These are phyloP conservation scores for Chrysoporthe cubensis DNA, from an alignment of 2,329 filamentous ascomycete genomes.

Conservation along the genomic window DNA sequence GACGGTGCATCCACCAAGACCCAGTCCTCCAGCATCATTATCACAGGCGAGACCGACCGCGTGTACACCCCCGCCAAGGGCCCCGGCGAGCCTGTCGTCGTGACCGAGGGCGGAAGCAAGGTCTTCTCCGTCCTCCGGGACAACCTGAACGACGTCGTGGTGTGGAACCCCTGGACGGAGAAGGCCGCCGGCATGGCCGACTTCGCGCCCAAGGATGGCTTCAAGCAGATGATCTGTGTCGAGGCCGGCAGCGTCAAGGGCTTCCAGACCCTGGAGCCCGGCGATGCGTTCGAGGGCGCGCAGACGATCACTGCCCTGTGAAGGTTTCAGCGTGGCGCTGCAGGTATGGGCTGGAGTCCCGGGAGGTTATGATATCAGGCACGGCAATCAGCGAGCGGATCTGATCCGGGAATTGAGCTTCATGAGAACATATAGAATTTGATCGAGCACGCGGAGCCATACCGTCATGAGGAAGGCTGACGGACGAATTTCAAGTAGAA, in stretches of 20 bases:
- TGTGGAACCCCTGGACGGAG: slow-evolving; percentile 96
- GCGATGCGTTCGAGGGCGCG: slow-evolving; percentile 67
- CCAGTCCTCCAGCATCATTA: slow-evolving; percentile 65
- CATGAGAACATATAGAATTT: neutral
- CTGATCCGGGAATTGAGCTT: neutral
- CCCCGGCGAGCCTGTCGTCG: slow-evolving; percentile 59
- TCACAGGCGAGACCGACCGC: slow-evolving; percentile 82
- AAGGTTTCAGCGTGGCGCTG: slow-evolving; percentile 24
- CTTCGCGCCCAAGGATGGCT: slow-evolving; percentile 87
- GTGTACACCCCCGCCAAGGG: slow-evolving; percentile 77
- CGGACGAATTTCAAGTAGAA: neutral
- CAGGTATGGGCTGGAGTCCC: neutral
- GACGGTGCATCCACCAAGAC: slow-evolving; percentile 67
- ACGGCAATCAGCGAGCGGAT: slow-evolving; percentile 6
- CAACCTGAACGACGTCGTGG: slow-evolving; percentile 83
- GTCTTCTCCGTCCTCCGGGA: slow-evolving; percentile 79
- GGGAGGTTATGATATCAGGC: slow-evolving; percentile 23
- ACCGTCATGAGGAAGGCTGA: neutral
- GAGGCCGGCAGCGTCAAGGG: slow-evolving; percentile 83
- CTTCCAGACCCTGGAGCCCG: slow-evolving; percentile 85
- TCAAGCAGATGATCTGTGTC: slow-evolving; percentile 91
- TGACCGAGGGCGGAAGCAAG: slow-evolving; percentile 66
- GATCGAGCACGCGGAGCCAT: neutral
- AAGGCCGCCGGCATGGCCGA: slow-evolving; percentile 83
- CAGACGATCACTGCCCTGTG: slow-evolving; percentile 55